These are phyloP conservation scores for Penicillium pancosmium DNA, from an alignment of 495 filamentous ascomycete genomes.

Conservation along the genomic window DNA sequence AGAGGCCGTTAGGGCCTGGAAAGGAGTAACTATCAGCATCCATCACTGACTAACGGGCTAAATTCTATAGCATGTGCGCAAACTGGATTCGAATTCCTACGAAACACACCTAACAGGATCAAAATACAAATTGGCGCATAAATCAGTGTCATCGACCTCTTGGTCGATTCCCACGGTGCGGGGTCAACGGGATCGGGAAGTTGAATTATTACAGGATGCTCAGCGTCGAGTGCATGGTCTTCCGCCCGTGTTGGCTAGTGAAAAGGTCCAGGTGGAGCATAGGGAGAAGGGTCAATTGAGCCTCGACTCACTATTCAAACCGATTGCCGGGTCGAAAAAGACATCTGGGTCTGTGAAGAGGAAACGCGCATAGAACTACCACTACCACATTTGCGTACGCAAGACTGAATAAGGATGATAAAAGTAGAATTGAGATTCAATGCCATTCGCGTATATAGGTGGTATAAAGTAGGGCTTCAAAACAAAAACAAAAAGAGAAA, in stretches of 20 bases:
- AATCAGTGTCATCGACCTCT: conserved; percentile 27
- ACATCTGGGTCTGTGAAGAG: not conserved
- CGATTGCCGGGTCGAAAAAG: conserved; percentile 6
- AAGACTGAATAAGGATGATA: not conserved
- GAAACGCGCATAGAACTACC: not conserved
- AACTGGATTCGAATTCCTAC: conserved; percentile 41
- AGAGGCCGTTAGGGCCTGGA: too few species aligned
- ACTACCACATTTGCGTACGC: not conserved
- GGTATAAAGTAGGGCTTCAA: conserved; percentile 16
- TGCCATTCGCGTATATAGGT: conserved; percentile 15
- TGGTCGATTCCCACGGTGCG: conserved; percentile 41
- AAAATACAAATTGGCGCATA: conserved; percentile 43
- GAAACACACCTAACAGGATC: conserved; percentile 39
- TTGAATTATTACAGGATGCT: conserved; percentile 37
- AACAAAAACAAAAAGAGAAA: not conserved
- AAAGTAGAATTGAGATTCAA: conserved; percentile 4
- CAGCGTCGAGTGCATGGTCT: conserved; percentile 32
- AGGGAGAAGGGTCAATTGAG: conserved; percentile 38
- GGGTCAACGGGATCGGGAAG: conserved; percentile 37
- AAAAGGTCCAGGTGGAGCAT: conserved; percentile 33
- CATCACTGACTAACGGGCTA: not conserved
- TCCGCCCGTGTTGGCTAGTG: conserved; percentile 34
- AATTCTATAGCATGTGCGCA: conserved; percentile 33
- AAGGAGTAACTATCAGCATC: not conserved
- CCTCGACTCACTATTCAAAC: conserved; percentile 34